Percentiles rank a stretch among this genome's conserved stretches.
Conservation (phyloP, 345 rosid species). For the Brassica juncea region DNA sequence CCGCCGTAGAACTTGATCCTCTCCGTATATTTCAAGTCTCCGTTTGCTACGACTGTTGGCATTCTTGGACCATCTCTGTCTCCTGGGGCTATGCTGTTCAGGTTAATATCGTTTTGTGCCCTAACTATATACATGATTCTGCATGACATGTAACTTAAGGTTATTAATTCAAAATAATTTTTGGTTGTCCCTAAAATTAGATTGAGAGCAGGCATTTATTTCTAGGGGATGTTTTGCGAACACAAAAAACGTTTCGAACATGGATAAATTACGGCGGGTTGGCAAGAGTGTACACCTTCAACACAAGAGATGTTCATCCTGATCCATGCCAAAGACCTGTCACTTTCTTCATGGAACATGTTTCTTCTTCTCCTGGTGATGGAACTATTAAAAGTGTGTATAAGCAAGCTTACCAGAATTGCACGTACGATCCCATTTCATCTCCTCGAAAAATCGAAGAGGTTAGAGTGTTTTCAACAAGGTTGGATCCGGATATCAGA, state of each 20-base stretch:
- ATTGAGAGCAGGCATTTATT: slow-evolving; percentile 42
- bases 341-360: slow-evolving; percentile 58
- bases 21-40: slow-evolving; percentile 68
- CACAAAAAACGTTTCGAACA: slow-evolving; percentile 63
- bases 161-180: neutral
- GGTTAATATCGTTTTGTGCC: slow-evolving; percentile 31
- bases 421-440: slow-evolving; percentile 43
- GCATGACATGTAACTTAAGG: neutral
- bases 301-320: slow-evolving; percentile 51
- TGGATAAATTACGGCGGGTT: slow-evolving; percentile 48
- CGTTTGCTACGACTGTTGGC: slow-evolving; percentile 77
- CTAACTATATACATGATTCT: neutral
- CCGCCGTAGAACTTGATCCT: slow-evolving; percentile 60
- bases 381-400: slow-evolving; percentile 50
- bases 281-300: slow-evolving; percentile 52
- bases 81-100: slow-evolving; percentile 90
- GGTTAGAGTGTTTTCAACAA: slow-evolving; percentile 62
- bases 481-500: slow-evolving; percentile 51
- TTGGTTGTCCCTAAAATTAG: slow-evolving; percentile 18
- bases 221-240: slow-evolving; percentile 51
- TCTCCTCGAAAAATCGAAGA: slow-evolving; percentile 65
- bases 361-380: slow-evolving; percentile 25
- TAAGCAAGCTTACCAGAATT: slow-evolving; percentile 50
- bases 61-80: slow-evolving; percentile 75
- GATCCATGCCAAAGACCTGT: slow-evolving; percentile 75